A percentile compares a stretch with the other conserved stretches of the same genome.
phyloP scores from a whole-genome alignment of 352 stramenopile genomes.

The Pilasporangium apinafurcum region DNA sequence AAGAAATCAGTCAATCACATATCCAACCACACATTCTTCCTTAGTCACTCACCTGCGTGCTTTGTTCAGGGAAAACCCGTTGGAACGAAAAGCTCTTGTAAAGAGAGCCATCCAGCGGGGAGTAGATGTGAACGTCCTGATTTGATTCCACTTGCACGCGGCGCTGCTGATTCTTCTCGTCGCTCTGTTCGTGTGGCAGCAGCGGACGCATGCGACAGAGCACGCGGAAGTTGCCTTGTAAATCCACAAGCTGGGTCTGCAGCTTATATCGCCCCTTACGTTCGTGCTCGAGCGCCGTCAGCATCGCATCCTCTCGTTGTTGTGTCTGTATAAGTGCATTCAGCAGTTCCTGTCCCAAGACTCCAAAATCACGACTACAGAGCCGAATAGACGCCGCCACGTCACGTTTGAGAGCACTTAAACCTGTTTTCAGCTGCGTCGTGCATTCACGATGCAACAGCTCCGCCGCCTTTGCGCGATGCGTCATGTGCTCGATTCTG shows the following conservation, averaged over 20 bases:
- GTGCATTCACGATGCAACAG: conserved; percentile 10
- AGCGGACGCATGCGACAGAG: conserved; percentile 71
- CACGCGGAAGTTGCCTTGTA: conserved; percentile 67
- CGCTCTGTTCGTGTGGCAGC: conserved; percentile 6
- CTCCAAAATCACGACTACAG: conserved; percentile 61
- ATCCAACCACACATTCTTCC: conserved; percentile 22
- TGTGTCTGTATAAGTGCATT: conserved; percentile 26
- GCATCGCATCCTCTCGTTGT: conserved; percentile 21
- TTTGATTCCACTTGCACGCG: conserved; percentile 15
- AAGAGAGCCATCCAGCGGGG: conserved; percentile 31
- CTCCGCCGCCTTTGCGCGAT: conserved; percentile 1
- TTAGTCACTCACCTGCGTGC: conserved; percentile 48
- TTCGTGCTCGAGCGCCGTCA: conserved; percentile 45
- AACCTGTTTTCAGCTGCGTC: conserved; percentile 26
- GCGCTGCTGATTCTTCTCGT: conserved; percentile 8
- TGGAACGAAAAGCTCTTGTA: conserved; percentile 84
- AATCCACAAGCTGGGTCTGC: conserved; percentile 37
- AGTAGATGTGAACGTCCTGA: conserved; percentile 15
- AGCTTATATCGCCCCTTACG: conserved; percentile 27
- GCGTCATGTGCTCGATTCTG: too few species aligned
- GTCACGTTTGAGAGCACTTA: conserved; percentile 50
- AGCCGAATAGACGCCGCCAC: conserved; percentile 62
- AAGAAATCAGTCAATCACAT: conserved; percentile 42
- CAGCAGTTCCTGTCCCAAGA: conserved; percentile 61
- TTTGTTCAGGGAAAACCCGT: conserved; percentile 78